phyloP scores from a whole-genome alignment of 2,329 filamentous ascomycete genomes.

The Phialocephala sp. region DNA sequence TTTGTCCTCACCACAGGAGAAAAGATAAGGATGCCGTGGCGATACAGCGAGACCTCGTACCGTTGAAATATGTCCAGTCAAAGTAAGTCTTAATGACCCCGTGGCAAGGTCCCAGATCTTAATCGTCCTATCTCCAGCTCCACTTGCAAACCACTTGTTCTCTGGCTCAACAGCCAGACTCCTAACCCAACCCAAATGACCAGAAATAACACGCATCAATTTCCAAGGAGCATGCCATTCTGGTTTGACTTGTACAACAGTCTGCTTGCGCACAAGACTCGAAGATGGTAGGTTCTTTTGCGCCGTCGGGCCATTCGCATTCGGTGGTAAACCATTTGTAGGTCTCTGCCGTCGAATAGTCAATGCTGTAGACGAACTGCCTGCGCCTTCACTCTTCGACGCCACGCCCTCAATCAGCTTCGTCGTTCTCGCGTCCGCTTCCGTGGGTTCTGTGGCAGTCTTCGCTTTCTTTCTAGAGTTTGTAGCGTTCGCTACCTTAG shows the following conservation, averaged over 20 bases:
- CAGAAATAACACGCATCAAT: slow-evolving; percentile 95
- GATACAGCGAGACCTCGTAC: slow-evolving; percentile 92
- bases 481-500: slow-evolving; percentile 71
- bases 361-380: slow-evolving; percentile 61
- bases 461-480: slow-evolving; percentile 63
- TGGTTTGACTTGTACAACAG: slow-evolving; percentile 73
- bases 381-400: slow-evolving; percentile 44
- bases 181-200: slow-evolving; percentile 94
- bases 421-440: slow-evolving; percentile 55
- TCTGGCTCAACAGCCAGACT: slow-evolving; percentile 89
- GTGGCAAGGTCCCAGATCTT: slow-evolving; percentile 98
- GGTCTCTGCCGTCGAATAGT: slow-evolving; percentile 54
- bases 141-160: slow-evolving; percentile 97
- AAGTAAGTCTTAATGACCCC: slow-evolving; percentile 80
- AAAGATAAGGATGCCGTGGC: slow-evolving; percentile 92
- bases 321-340: slow-evolving; percentile 50
- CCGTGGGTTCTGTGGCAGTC: slow-evolving; percentile 47
- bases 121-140: slow-evolving; percentile 93
- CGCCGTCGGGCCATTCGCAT: slow-evolving; percentile 60
- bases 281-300: slow-evolving; percentile 56
- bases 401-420: slow-evolving; percentile 71
- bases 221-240: slow-evolving; percentile 99
- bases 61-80: slow-evolving; percentile 94
- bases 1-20: slow-evolving; percentile 98
- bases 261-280: slow-evolving; percentile 63